phyloP scores from a whole-genome alignment of 2,329 filamentous ascomycete species.

The Neopestalotiopsis rosae region DNA sequence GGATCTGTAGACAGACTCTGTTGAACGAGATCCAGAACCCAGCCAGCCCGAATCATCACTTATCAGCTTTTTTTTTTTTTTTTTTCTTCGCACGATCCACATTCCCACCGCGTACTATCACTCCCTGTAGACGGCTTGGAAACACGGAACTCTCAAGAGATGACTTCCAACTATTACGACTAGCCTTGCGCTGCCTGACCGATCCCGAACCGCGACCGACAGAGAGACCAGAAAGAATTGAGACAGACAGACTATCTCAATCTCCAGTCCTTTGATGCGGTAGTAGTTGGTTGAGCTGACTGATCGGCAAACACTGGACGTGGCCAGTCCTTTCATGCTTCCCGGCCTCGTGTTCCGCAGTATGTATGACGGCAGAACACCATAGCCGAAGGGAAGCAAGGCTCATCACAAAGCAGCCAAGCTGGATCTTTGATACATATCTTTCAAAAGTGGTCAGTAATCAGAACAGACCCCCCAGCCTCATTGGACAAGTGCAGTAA shows the following conservation, averaged over 20 bases:
- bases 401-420: too few species aligned
- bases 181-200: not conserved
- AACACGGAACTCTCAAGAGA: not conserved
- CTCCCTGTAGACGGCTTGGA: not conserved
- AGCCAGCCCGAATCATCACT: not conserved
- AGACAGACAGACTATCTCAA: not conserved
- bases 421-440: not conserved
- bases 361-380: not conserved
- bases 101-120: not conserved
- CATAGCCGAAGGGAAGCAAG: not conserved
- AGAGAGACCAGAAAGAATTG: not conserved
- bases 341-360: not conserved
- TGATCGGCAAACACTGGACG: not conserved
- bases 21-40: not conserved
- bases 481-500: not conserved
- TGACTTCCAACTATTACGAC: not conserved
- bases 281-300: not conserved
- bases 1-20: not conserved
- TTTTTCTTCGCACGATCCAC: not conserved
- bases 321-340: not conserved
- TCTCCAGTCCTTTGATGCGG: not conserved
- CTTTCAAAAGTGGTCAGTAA: not conserved
- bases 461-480: not conserved
- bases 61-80: not conserved
- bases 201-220: not conserved